Evolutionary conservation across 2,329 filamentous ascomycete species (phyloP), one percentile per base, ranked within the genome.

Genomic region (Tolypocladium nubicola): DNA sequence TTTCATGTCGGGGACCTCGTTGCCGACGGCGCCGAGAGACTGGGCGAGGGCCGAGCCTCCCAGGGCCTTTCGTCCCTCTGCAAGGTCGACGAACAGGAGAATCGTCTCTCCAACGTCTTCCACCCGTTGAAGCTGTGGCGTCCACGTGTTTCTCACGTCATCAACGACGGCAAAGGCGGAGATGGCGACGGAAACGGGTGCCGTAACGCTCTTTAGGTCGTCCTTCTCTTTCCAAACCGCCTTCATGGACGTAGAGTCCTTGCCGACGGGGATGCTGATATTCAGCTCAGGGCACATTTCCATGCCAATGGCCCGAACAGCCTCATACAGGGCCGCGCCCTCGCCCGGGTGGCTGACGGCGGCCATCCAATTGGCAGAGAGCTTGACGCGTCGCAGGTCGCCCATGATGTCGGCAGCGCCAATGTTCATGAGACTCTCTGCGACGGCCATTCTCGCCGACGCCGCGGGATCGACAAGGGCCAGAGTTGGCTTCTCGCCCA

Each of bases 241-340:
- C 79, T 97, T 97, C 94, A 99, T 97, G 3, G 92, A 97, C 73
- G 95, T 96, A 0, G 93, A 97, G 71, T 99, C 94, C 75, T 99
- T 97, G 57, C 94, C 94, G 10, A 97, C 94, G 4, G 94, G 94
- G 59, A 99, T 97, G 58, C 88, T 90, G 60, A 99, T 85, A 39
- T 89, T 90, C n/a, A 97, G 80, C 65, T 88, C 80, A 2, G 91
- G 91, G 73, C 94, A 99, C 10, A 99, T 79, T 53, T 96, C 88
- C 83, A 96, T 87, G 53, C 92, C 92, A 58, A 97, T 91, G 11
- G 93, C 91, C 69, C 96, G 83, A 2, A 97, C 94, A 37, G 92
- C 94, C 71, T 97, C 90, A 67, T 96, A 97, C 38, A 97, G 80
- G 19, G 87, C 90, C 43, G 93, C 92, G 45, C 90, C 92, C 73